A percentile compares a stretch with the other conserved stretches of the same genome.
Conservation (phyloP, 1,139 yeast genomes). For the Taphrina sp. region DNA sequence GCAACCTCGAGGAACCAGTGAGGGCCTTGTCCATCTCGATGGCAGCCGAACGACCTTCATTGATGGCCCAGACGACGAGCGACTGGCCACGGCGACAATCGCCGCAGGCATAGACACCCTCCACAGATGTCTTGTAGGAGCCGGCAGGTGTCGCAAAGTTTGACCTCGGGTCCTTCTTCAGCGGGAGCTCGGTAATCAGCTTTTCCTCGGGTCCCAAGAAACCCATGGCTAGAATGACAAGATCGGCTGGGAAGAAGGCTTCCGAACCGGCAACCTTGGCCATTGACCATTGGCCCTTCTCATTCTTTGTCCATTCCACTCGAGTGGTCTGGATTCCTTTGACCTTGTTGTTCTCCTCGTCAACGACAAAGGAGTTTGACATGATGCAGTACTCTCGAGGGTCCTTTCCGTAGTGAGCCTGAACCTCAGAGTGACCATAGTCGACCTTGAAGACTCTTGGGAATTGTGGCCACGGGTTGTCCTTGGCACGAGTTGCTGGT, state of each 20-base stretch:
- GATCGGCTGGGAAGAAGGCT: constrained; percentile 90
- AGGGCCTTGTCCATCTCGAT: constrained; percentile 81
- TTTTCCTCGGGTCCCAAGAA: constrained; percentile 94
- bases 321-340: constrained; percentile 67
- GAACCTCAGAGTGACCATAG: constrained; percentile 95
- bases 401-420: constrained; percentile 91
- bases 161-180: constrained; percentile 79
- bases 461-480: constrained; percentile 99
- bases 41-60: constrained; percentile 98
- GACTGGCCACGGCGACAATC: constrained; percentile 99
- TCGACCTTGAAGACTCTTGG: constrained; percentile 96
- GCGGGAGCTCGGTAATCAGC: constrained; percentile 53
- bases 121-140: constrained; percentile 67
- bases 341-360: constrained; percentile 81
- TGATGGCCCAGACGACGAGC: constrained; percentile 98
- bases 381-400: constrained; percentile 96
- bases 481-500: constrained; percentile 78
- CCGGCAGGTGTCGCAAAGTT: constrained; percentile 61
- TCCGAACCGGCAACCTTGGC: constrained; percentile 94
- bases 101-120: constrained; percentile 88
- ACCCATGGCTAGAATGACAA: constrained; percentile 94
- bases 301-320: constrained; percentile 97
- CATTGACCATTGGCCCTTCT: constrained; percentile 98
- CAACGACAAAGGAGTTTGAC: constrained; percentile 92
- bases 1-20: constrained; percentile 76